Evolutionary conservation across 352 stramenopile species (phyloP), one percentile per base, ranked within the genome.

Genomic region (Pythium brachiatum): DNA sequence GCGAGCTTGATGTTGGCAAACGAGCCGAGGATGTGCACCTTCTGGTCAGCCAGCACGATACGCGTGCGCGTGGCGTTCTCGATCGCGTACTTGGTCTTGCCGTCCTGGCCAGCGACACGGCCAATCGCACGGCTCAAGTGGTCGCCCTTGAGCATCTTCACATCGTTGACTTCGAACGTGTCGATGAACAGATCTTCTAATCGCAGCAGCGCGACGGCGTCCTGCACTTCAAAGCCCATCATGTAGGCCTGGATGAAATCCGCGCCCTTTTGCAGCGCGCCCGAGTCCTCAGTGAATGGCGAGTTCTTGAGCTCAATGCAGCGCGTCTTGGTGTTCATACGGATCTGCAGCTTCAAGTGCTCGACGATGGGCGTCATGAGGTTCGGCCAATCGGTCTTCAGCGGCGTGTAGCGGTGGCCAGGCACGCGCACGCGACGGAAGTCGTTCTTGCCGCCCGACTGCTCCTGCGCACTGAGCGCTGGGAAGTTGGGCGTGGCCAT

Each of bases 201-300:
- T 75, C 98, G 92, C 64, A 99, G 79, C 53, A 99, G 76, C 23
- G 98, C 98, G 25, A 99, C 93, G 0, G 94, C 92, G 64, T 98
- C 94, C 71, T 98, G 88, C 36, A 99, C 95, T 63, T 99, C 97
- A 65, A 99, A 99, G 51, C 98, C 98, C 82, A 99, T 95, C 95
- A 99, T 99, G 75, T 99, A 99, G 27, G 97, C 97, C 67, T 97
- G 88, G 31, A 99, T 90, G 68, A 99, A 99, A 82, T 99, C 96
- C 0, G 92, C 92, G 26, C 86, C 96, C 69, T 99, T 99, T 76
- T 99, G 97, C 38, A 99, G 75, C 34, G 95, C 90, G 26, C 93
- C 96, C 6, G 87, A 74, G 70, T 99, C 96, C 32, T 94, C 78
- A 26, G 97, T 99, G 64, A 97, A 83, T 46, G 83, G 74, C 43